Conservation (phyloP, 805 yeast genomes). For the Cyberlindnera xishuangbannaensis region DNA sequence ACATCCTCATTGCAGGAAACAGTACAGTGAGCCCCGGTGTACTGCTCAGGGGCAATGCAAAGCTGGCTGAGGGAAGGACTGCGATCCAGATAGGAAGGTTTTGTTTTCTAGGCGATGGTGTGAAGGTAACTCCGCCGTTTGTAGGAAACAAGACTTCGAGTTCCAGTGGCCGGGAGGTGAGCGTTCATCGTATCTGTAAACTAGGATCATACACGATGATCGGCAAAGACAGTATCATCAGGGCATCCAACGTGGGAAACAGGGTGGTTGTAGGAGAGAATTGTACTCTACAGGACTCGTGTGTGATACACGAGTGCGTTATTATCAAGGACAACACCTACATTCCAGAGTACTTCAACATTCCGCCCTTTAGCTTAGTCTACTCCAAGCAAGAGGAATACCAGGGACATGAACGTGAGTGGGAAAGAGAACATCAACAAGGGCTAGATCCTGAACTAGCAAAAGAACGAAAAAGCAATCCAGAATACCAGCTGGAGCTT, state of each 20-base stretch:
- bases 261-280: slow-evolving; percentile 41
- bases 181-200: slow-evolving; percentile 26
- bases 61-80: slow-evolving; percentile 27
- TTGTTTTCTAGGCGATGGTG: slow-evolving; percentile 32
- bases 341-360: slow-evolving; percentile 36
- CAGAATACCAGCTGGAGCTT: too few relatives aligned
- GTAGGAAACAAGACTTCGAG: slow-evolving; percentile 6
- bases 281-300: slow-evolving; percentile 32
- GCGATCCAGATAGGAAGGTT: slow-evolving; percentile 42
- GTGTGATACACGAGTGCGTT: slow-evolving; percentile 48
- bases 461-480: too few relatives aligned
- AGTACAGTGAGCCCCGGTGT: slow-evolving; percentile 33
- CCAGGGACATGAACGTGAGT: too few relatives aligned
- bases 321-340: slow-evolving; percentile 35
- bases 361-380: slow-evolving; percentile 51
- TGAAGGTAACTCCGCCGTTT: slow-evolving; percentile 29
- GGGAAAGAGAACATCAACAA: too few relatives aligned
- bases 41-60: slow-evolving; percentile 24
- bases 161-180: slow-evolving; percentile 3
- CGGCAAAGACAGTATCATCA: slow-evolving; percentile 30
- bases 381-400: too few relatives aligned
- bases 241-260: slow-evolving; percentile 39
- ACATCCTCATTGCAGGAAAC: slow-evolving; percentile 42
- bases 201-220: slow-evolving; percentile 44
- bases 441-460: too few relatives aligned